Percentiles rank a stretch among this genome's conserved stretches.
Conservation (phyloP, 2,329 filamentous ascomycete species). For the Nothopassalora personata region DNA sequence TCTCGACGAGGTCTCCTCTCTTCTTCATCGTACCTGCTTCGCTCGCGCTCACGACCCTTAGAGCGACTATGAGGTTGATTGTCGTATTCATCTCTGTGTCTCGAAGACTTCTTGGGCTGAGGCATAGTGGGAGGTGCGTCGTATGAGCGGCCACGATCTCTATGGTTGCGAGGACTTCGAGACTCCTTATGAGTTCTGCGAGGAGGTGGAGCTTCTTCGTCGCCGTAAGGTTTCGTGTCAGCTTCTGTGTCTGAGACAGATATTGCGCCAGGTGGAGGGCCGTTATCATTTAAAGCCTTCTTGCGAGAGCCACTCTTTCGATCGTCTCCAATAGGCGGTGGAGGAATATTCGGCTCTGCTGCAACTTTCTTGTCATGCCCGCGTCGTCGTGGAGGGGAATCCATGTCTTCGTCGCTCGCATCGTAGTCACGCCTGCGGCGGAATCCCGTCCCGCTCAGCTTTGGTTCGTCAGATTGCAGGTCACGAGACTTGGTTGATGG, state of each 20-base stretch:
- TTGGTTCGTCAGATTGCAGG: conserved; percentile 11
- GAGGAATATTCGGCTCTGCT: conserved; percentile 17
- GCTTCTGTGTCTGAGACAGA: conserved; percentile 10
- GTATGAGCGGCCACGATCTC: background rate
- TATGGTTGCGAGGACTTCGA: conserved; percentile 1
- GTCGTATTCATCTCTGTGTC: conserved; percentile 1
- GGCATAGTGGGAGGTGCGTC: conserved; percentile 2
- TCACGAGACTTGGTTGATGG: conserved; percentile 13
- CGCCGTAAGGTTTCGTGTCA: conserved; percentile 2
- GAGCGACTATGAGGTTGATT: conserved; percentile 7
- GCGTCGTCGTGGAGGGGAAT: conserved; percentile 14
- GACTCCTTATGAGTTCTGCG: conserved; percentile 5
- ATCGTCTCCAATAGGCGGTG: conserved; percentile 22
- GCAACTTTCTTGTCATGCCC: conserved; percentile 12
- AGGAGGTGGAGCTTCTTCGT: conserved; percentile 1
- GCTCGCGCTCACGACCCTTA: conserved; percentile 9
- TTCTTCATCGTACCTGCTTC: conserved; percentile 12
- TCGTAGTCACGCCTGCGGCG: conserved; percentile 23
- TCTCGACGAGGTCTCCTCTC: background rate
- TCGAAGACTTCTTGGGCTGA: background rate
- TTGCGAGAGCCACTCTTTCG: conserved; percentile 8
- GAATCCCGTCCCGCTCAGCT: conserved; percentile 7
- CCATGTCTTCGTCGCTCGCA: conserved; percentile 26
- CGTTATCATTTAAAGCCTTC: conserved; percentile 5
- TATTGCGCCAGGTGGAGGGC: conserved; percentile 9